Evolutionary conservation across 2,329 filamentous ascomycete genomes (phyloP).

Genomic region (Fusarium sp.): DNA sequence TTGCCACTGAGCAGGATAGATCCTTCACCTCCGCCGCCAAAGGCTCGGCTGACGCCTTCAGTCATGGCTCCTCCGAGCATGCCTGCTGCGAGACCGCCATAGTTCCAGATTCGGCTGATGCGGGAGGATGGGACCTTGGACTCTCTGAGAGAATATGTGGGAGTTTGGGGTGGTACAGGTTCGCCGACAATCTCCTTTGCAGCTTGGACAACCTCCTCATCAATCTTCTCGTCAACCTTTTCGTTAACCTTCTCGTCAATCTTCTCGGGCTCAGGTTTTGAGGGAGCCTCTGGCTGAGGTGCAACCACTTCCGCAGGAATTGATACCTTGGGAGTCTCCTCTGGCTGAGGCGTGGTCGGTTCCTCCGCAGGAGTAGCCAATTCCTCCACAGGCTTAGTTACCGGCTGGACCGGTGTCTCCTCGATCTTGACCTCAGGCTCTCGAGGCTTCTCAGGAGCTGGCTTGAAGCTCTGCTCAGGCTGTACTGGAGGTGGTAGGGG

Average conservation of each 20-base stretch:
- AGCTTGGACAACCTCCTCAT: slow-evolving; percentile 36
- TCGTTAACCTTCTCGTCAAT: slow-evolving; percentile 6
- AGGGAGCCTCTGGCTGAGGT: slow-evolving; percentile 2
- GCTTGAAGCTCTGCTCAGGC: slow-evolving; percentile 5
- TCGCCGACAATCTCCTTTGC: slow-evolving; percentile 43
- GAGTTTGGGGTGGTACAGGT: slow-evolving; percentile 23
- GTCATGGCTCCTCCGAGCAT: slow-evolving; percentile 94
- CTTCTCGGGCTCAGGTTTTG: slow-evolving; percentile 11
- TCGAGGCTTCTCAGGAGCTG: slow-evolving; percentile 5
- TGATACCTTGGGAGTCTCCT: not conserved
- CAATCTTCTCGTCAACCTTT: slow-evolving; percentile 6
- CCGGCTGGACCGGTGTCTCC: not conserved
- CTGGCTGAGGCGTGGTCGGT: not conserved
- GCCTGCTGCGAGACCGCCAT: slow-evolving; percentile 89
- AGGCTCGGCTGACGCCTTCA: slow-evolving; percentile 83
- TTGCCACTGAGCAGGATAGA: slow-evolving; percentile 88
- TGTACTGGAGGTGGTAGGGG: slow-evolving; percentile 42
- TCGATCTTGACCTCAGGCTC: not conserved
- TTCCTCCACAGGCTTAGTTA: not conserved
- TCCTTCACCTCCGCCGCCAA: slow-evolving; percentile 74
- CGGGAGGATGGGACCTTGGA: slow-evolving; percentile 92
- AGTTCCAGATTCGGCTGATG: slow-evolving; percentile 92
- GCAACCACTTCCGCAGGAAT: not conserved
- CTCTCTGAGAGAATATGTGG: slow-evolving; percentile 79
- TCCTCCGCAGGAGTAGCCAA: not conserved